These are phyloP conservation scores for Tetrapisispora pingtungensis DNA, from an alignment of 805 yeast genomes.

Conservation along the genomic window DNA sequence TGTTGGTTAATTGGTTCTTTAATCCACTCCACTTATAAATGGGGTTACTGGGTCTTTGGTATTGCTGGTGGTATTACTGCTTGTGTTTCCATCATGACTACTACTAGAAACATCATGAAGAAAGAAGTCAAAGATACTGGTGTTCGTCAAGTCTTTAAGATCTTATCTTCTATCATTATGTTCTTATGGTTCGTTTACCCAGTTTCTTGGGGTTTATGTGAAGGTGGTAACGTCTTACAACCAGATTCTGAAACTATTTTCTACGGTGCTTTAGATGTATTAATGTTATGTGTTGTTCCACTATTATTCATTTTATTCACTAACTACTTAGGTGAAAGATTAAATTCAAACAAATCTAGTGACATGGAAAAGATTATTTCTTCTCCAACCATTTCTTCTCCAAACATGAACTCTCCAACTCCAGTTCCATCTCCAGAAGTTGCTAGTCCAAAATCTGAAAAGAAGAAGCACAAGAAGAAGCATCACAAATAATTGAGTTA, in stretches of 20 bases:
- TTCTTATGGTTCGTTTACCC: conserved; percentile 36
- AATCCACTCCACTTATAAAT: conserved; percentile 38
- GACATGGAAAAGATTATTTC: conserved; percentile 30
- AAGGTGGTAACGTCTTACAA: conserved; percentile 53
- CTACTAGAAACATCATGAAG: conserved; percentile 17
- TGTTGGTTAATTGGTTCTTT: conserved; percentile 37
- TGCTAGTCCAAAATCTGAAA: conserved; percentile 5
- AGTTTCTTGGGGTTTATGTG: conserved; percentile 30
- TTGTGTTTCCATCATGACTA: conserved; percentile 17
- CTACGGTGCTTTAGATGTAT: conserved; percentile 48
- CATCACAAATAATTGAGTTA: conserved; percentile 1
- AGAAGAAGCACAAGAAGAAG: conserved; percentile 6
- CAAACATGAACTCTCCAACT: conserved; percentile 4
- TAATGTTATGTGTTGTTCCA: conserved; percentile 32
- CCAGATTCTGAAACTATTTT: conserved; percentile 51
- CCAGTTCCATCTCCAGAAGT: conserved; percentile 12
- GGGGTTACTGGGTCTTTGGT: conserved; percentile 42
- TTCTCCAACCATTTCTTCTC: conserved; percentile 4
- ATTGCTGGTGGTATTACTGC: conserved; percentile 15
- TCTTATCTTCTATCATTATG: conserved; percentile 14
- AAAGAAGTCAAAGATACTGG: conserved; percentile 12
- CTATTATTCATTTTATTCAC: conserved; percentile 17
- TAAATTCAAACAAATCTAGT: conserved; percentile 7
- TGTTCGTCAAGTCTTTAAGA: conserved; percentile 17
- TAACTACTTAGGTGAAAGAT: conserved; percentile 17